Evolutionary conservation across 306 rosid genomes (phyloP).

Genomic region (Purshia tridentata): DNA sequence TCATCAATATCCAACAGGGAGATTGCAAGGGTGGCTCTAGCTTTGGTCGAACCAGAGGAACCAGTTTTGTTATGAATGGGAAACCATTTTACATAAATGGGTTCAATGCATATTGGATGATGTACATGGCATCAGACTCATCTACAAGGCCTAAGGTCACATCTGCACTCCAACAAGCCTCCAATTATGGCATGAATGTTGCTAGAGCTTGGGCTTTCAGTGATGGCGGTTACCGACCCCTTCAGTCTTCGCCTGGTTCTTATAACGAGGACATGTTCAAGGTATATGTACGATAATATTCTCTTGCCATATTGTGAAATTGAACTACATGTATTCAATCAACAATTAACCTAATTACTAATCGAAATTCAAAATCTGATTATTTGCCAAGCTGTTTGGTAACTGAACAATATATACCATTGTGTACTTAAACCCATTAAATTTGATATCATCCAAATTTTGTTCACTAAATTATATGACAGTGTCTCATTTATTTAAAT

Average conservation of each 20-base stretch:
- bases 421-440: no score
- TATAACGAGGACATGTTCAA: constrained; percentile 47
- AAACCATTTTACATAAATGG: constrained; percentile 44
- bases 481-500: no score
- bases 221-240: constrained; percentile 50
- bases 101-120: constrained; percentile 60
- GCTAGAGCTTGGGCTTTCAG: constrained; percentile 60
- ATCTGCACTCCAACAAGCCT: constrained; percentile 44
- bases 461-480: no score
- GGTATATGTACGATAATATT: constrained; percentile 15
- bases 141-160: constrained; percentile 43
- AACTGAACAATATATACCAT: no score
- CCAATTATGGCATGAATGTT: constrained; percentile 45
- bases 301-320: no score
- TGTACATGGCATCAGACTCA: constrained; percentile 54
- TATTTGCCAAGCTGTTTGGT: no score
- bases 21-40: constrained; percentile 2
- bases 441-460: no score
- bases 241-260: constrained; percentile 44
- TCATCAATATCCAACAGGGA: neutral
- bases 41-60: constrained; percentile 38
- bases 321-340: no score
- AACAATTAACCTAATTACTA: no score
- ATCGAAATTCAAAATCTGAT: no score
- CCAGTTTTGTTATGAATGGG: constrained; percentile 34